A percentile compares a stretch with the other conserved stretches of the same genome.
Evolutionary conservation across 2,329 filamentous ascomycete species (phyloP).

Genomic region (Alternaria consortialis): DNA sequence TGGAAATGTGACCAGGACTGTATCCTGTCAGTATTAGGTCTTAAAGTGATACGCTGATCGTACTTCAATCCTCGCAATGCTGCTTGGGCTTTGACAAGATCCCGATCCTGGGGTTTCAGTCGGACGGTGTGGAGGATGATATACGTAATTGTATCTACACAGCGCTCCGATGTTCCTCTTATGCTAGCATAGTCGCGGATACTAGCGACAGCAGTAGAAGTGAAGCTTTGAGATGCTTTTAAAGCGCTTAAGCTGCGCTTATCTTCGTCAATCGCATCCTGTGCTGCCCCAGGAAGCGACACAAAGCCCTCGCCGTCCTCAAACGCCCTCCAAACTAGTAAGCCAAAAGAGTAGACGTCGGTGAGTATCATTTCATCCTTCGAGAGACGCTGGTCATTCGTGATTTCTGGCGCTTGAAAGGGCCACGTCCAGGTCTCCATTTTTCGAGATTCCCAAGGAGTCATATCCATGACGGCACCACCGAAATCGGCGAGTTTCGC

Average conservation of each 20-base stretch:
- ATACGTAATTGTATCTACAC: background rate
- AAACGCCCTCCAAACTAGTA: constrained; percentile 15
- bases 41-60: background rate
- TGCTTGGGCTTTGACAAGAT: background rate
- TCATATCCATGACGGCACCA: constrained; percentile 21
- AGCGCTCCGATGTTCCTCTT: background rate
- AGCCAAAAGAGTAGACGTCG: constrained; percentile 21
- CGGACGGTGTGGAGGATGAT: background rate
- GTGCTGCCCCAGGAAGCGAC: background rate
- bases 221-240: background rate
- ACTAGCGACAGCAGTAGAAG: background rate
- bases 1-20: background rate
- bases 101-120: background rate
- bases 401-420: constrained; percentile 18
- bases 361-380: constrained; percentile 14
- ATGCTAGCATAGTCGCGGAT: background rate
- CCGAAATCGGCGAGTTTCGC: constrained; percentile 2
- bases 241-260: background rate
- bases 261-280: background rate
- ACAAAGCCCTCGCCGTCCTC: constrained; percentile 15
- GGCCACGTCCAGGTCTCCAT: constrained; percentile 2
- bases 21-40: background rate
- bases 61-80: background rate
- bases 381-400: background rate
- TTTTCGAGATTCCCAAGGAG: background rate